Base-by-base conservation (phyloP, 2,329 filamentous ascomycete species). In the Epichloe elymi region DNA sequence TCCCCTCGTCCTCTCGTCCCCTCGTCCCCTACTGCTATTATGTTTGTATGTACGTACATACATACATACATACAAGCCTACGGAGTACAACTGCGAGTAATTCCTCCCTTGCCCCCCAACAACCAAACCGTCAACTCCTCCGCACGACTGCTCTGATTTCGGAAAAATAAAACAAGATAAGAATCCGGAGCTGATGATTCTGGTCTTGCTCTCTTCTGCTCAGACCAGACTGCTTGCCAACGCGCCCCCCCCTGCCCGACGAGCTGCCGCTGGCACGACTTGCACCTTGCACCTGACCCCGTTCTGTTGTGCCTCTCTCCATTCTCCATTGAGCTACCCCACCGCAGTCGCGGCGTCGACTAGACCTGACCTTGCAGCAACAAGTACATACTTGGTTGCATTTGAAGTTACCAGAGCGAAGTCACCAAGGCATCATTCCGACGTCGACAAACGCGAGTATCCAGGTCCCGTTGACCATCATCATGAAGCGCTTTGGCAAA, bases 401-500 rank as follows among this genome's bases (percentile, higher is more conserved):
- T 23, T 30, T 4, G 30, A 30, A 41, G 17, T 38, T 30, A 30
- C 20, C 40, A 12, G 19, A 30, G 26, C 8, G 7, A 7, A 30
- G 26, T 33, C 47, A 49, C 19, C 47, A 12, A 36, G 19, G 46
- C 51, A 45, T 49, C 26, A 15, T 37, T 35, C 36, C 52, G 50
- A 50, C 52, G 43, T 47, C 50, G 47, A 54, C 52, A 44, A 45
- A 46, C 43, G 20, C 52, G 50, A 52, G 47, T 37, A 35, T 30
- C 23, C 42, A 40, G 52, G 47, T 48, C 43, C 46, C 42, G 50
- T 54, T 46, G 54, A 51, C 48, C 58, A 70, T 70, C 71, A 86
- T 78, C 72, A 96, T 97, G 91, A 96, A 95, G 76, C 86, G 88
- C 69, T 95, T 97, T 72, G 86, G 89, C 73, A 88, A 95, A 78